Evolutionary conservation across 345 rosid species (phyloP), one percentile per base, ranked within the genome.

Genomic region (Lepidium sativum): DNA sequence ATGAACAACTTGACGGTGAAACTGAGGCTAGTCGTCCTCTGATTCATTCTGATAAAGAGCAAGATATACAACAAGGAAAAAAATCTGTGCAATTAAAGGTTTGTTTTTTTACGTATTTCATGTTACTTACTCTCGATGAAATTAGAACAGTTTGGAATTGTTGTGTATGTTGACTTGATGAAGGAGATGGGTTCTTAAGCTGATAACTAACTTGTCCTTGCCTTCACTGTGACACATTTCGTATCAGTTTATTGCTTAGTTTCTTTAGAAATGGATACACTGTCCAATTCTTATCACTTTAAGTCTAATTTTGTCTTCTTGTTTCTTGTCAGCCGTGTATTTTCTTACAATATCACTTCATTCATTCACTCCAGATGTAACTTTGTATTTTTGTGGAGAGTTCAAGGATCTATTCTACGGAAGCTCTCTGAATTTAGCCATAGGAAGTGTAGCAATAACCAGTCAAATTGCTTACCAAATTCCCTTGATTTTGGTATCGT

Each of bases 81-180:
- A 87, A 84, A 14, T 48, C 79, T 43, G 60, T 79, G 23, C 86
- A 86, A 65, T 91, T 83, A 79, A 89, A 89, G 91, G 94, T 89
- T 53, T 15, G 47, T 15, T 29, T 44, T 55, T n/a, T 16, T 25
- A 9, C 8, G 44, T 6, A 3, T 25, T 44, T 31, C 37, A 35
- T 33, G n/a, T 43, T 32, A 16, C 37, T 29, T 5, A 27, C 57
- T 38, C 42, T 37, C 57, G 10, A 17, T 27, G 39, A 11, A 11
- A 34, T n/a, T 6, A 1, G n/a, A 41, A 17, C 4, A 1, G 3
- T 53, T 14, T 27, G 5, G 1, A 49, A n/a, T n/a, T n/a, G 10
- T 64, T 31, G 60, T 54, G 17, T 33, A 11, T 50, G n/a, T 15
- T 59, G 60, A 18, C 57, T 18, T 37, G n/a, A 58, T 33, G 51